A percentile compares a stretch with the other conserved stretches of the same genome.
Conservation (phyloP, 2,329 filamentous ascomycete genomes). For the Fusarium sp. region DNA sequence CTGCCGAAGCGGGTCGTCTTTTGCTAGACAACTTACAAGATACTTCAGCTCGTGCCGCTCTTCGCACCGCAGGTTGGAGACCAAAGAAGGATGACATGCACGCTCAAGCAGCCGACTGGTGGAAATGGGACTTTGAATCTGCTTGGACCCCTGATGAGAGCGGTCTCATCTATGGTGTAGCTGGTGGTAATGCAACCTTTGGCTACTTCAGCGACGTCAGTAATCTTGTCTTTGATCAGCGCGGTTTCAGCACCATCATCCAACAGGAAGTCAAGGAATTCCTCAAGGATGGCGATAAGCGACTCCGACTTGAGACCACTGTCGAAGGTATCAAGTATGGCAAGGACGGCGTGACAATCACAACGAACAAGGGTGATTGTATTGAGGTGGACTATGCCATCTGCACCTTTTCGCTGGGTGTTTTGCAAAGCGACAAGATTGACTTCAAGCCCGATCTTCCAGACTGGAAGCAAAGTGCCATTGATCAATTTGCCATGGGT, state of each 20-base stretch:
- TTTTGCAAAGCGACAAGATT: slow-evolving; percentile 72
- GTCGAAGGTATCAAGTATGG: slow-evolving; percentile 68
- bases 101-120: slow-evolving; percentile 70
- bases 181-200: slow-evolving; percentile 71
- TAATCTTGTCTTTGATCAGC: slow-evolving; percentile 70
- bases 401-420: slow-evolving; percentile 75
- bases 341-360: slow-evolving; percentile 64
- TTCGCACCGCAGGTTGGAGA: slow-evolving; percentile 72
- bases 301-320: slow-evolving; percentile 69
- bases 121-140: slow-evolving; percentile 69
- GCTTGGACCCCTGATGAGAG: slow-evolving; percentile 67
- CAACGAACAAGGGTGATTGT: slow-evolving; percentile 65
- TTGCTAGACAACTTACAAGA: slow-evolving; percentile 72
- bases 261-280: slow-evolving; percentile 69
- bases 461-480: slow-evolving; percentile 72
- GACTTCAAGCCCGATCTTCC: slow-evolving; percentile 70
- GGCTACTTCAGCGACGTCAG: slow-evolving; percentile 72
- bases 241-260: slow-evolving; percentile 71
- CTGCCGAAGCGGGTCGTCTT: slow-evolving; percentile 68
- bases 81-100: slow-evolving; percentile 64
- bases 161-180: slow-evolving; percentile 66
- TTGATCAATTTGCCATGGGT: slow-evolving; percentile 75
- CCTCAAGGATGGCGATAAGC: slow-evolving; percentile 64
- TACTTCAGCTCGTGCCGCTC: slow-evolving; percentile 67
- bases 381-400: slow-evolving; percentile 72